phyloP scores from a whole-genome alignment of 495 filamentous ascomycete genomes.

The Podospora sp. region DNA sequence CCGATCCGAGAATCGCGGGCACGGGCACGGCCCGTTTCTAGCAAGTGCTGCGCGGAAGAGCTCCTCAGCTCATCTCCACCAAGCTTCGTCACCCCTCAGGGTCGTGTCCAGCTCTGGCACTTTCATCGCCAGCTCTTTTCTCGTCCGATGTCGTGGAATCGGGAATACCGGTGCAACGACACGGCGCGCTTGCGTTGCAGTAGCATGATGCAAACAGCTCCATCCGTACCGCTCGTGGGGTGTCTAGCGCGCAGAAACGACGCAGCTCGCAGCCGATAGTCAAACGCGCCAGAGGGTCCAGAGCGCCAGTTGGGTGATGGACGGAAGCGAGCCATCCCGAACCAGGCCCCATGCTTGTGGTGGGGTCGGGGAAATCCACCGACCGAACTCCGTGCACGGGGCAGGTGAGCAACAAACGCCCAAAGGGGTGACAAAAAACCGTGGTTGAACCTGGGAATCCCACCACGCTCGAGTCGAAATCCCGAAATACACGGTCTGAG shows the following conservation, averaged over 20 bases:
- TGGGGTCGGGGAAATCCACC: neutral
- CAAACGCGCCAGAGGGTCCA: neutral
- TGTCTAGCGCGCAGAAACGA: neutral
- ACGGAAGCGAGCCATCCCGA: neutral
- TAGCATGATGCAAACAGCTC: neutral
- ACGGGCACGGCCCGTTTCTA: neutral
- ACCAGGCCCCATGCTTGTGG: neutral
- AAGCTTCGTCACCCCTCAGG: neutral
- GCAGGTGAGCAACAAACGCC: neutral
- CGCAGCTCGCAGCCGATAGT: neutral
- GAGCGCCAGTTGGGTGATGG: neutral
- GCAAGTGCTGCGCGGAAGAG: neutral
- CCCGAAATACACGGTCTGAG: neutral
- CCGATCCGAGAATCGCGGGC: neutral
- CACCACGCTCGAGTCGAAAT: neutral
- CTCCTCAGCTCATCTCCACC: neutral
- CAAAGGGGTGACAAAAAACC: neutral
- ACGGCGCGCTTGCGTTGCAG: neutral
- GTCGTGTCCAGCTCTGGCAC: too few species aligned
- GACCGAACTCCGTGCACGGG: neutral
- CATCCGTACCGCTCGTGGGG: neutral
- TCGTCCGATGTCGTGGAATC: neutral
- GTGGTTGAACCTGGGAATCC: neutral
- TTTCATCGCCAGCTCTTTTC: neutral
- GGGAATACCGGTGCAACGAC: neutral